Percentiles rank a stretch among this genome's conserved stretches.
These are phyloP conservation scores for Suillus tomentosus DNA, from an alignment of 768 basidiomycete species.

Conservation along the genomic window DNA sequence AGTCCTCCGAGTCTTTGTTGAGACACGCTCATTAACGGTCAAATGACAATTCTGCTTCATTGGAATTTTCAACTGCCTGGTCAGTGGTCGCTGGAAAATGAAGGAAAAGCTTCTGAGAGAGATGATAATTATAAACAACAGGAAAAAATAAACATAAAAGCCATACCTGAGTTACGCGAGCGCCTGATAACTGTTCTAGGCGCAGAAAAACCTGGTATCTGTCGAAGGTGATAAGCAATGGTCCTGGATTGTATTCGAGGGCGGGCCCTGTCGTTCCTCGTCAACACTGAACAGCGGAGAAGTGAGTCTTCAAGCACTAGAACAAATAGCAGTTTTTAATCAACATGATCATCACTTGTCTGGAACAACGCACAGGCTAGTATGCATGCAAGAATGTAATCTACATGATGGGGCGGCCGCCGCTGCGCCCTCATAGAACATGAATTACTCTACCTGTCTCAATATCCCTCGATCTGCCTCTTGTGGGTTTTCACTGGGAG, in stretches of 20 bases:
- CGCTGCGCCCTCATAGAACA: too few species aligned
- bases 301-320: neutral
- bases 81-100: neutral
- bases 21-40: neutral
- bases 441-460: too few species aligned
- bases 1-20: neutral
- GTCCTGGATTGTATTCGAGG: neutral
- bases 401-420: too few species aligned
- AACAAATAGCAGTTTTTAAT: neutral
- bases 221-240: neutral
- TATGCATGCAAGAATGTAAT: too few species aligned
- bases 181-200: neutral
- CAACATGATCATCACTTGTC: neutral
- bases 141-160: neutral
- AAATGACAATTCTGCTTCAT: neutral
- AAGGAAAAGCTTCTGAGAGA: neutral
- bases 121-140: neutral
- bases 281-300: neutral
- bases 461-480: too few species aligned
- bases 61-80: neutral
- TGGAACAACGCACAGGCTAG: neutral
- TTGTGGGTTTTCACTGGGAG: too few species aligned
- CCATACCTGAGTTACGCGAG: slow-evolving; percentile 3
- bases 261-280: neutral
- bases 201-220: neutral